A percentile compares a stretch with the other conserved stretches of the same genome.
Conservation (phyloP, 2,329 filamentous ascomycete species). For the Hawksworthiomyces lignivorus region DNA sequence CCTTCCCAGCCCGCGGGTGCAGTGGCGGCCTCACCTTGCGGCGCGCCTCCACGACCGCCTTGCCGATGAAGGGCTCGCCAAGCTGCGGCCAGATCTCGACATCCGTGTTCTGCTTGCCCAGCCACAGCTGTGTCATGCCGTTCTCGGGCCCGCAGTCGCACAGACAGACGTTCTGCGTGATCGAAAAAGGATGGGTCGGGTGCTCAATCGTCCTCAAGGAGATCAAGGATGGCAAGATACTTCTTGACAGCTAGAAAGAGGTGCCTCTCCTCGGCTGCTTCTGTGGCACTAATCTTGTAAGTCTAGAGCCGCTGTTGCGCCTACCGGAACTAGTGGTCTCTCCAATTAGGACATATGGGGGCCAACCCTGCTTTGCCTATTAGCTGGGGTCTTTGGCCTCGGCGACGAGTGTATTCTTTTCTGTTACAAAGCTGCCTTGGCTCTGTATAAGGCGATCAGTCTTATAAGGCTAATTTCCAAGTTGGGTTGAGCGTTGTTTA, state of each 20-base stretch:
- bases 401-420: no score
- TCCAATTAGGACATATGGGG: no score
- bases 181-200: conserved; percentile 45
- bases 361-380: no score
- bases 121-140: conserved; percentile 51
- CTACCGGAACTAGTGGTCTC: neutral
- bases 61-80: conserved; percentile 39
- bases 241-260: neutral
- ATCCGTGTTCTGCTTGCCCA: conserved; percentile 43
- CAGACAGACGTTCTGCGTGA: conserved; percentile 47
- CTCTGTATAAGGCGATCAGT: no score
- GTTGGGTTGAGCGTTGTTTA: no score
- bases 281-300: conserved; percentile 7
- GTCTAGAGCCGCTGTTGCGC: neutral
- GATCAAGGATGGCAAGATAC: conserved; percentile 8
- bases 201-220: conserved; percentile 23
- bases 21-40: conserved; percentile 35
- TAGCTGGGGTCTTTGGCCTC: no score
- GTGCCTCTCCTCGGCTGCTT: conserved; percentile 6
- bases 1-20: conserved; percentile 35
- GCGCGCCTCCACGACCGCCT: conserved; percentile 34
- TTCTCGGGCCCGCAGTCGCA: conserved; percentile 43
- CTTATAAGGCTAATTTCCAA: no score
- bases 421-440: no score
- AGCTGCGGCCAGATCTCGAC: conserved; percentile 43